Base-by-base conservation (phyloP, 2,329 filamentous ascomycete genomes). In the Pseudopithomyces chartarum region DNA sequence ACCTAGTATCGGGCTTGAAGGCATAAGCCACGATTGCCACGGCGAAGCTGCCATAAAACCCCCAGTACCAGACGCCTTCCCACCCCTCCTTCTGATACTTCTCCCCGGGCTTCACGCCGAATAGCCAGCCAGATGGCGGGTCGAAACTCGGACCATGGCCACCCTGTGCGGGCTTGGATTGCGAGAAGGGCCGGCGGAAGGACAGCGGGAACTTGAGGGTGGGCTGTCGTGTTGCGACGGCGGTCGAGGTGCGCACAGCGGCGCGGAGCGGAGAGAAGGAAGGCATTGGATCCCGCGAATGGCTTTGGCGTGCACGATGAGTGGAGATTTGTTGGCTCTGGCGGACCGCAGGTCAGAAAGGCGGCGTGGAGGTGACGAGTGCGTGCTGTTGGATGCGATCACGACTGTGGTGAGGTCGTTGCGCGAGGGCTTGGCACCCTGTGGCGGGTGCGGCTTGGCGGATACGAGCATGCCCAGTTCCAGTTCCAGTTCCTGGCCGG, bases 1-100 rank as follows among this genome's bases (percentile, higher is more conserved):
- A 99, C 95, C 92, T 96, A 62, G 94, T 98, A 84, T 99, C 95
- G 52, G 95, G 95, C 87, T 98, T 98, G 77, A 95, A 98, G 61
- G 91, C 92, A 80, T 97, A 92, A 64, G 90, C 91, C 64, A 97
- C 82, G 59, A 85, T 87, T 53, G 88, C 89, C 63, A 92, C 82
- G 26, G 87, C 79, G 71, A 96, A 79, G 71, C 87, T 89, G 53
- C 91, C 91, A 75, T 88, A 90, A 78, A 96, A 92, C 48, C 93
- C 92, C 76, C 90, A 91, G 76, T 89, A 89, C 82, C 90, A 93
- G 54, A 92, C 80, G 65, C 84, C 87, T 84, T 99, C 95, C 95
- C 95, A 99, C 51, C 94, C 95, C 81, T 99, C 95, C 78, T 92
- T 90, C 85, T 96, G 87, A 75, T 91, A 88, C 84, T 97, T 96